A percentile compares a stretch with the other conserved stretches of the same genome.
These are phyloP conservation scores for Beauveria caledonica DNA, from an alignment of 2,329 filamentous ascomycete genomes.

Conservation along the genomic window DNA sequence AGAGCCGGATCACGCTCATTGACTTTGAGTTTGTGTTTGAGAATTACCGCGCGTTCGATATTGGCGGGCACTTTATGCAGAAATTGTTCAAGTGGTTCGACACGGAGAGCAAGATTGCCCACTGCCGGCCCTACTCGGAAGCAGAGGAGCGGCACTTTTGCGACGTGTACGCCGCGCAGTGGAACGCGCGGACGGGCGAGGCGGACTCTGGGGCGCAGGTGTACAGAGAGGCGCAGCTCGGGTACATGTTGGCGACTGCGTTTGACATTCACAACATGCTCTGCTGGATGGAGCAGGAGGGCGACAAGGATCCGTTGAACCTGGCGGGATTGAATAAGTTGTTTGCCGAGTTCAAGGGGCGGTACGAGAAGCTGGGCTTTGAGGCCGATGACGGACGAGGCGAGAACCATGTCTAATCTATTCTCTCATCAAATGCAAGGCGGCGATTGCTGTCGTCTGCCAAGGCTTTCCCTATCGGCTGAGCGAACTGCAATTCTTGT, in stretches of 20 bases:
- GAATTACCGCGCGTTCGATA: constrained; percentile 16
- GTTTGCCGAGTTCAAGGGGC: constrained; percentile 10
- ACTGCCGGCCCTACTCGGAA: constrained; percentile 12
- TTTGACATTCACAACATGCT: constrained; percentile 18
- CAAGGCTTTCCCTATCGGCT: no score
- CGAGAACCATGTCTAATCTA: no score
- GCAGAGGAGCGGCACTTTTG: constrained; percentile 16
- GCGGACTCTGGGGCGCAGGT: constrained; percentile 13
- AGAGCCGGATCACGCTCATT: constrained; percentile 12
- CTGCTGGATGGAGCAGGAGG: constrained; percentile 11
- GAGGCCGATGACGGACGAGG: neutral
- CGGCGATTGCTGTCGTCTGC: no score
- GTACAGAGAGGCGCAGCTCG: constrained; percentile 12
- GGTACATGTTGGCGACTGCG: constrained; percentile 14
- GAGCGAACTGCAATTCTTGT: neutral
- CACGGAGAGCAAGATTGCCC: constrained; percentile 11
- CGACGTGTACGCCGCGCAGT: constrained; percentile 12
- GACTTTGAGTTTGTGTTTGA: constrained; percentile 15
- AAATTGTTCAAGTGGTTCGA: constrained; percentile 17
- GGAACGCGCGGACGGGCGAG: constrained; percentile 14
- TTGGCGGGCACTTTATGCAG: constrained; percentile 17
- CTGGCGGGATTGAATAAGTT: constrained; percentile 12
- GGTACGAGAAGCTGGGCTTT: constrained; percentile 2
- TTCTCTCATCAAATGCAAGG: no score
- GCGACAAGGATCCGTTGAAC: constrained; percentile 12